These are phyloP conservation scores for Podochytrium sp. DNA, from an alignment of 192 early-diverging fungal species.

Conservation along the genomic window DNA sequence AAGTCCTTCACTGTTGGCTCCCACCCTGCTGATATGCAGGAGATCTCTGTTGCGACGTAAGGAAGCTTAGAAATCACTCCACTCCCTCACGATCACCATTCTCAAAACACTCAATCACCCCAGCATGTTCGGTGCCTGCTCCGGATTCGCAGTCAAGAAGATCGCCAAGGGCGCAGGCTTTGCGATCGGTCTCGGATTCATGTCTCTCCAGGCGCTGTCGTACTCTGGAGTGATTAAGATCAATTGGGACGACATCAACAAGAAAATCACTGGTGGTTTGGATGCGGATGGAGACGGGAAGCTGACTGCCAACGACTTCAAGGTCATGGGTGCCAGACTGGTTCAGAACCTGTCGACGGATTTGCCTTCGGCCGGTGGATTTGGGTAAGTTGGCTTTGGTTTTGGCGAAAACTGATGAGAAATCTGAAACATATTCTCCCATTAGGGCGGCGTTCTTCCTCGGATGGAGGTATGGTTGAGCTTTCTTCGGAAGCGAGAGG, in stretches of 20 bases:
- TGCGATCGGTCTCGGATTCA: constrained; percentile 41
- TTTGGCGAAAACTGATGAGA: too few species aligned
- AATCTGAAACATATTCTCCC: too few species aligned
- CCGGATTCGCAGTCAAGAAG: constrained; percentile 50
- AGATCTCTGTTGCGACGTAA: constrained; percentile 23
- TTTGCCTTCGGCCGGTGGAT: constrained; percentile 43
- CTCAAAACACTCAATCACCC: too few species aligned
- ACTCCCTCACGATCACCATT: too few species aligned
- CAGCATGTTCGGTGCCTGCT: constrained; percentile 45
- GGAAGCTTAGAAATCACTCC: too few species aligned
- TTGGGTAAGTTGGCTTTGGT: too few species aligned
- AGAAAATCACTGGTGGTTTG: constrained; percentile 1
- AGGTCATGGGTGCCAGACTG: constrained; percentile 25
- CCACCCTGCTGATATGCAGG: constrained; percentile 15
- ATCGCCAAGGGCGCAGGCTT: constrained; percentile 42
- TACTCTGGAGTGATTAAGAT: constrained; percentile 42
- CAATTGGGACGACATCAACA: constrained; percentile 44
- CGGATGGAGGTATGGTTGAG: background rate
- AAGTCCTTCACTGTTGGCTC: constrained; percentile 19
- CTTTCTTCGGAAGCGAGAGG: background rate
- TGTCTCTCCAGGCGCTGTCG: constrained; percentile 40
- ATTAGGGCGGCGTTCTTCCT: constrained; percentile 2
- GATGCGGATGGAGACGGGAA: constrained; percentile 52
- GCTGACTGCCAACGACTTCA: constrained; percentile 43
- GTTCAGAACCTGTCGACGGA: constrained; percentile 41